Conservation (phyloP, 1,284 basidiomycete species). For the Phenoliferia sp. region DNA sequence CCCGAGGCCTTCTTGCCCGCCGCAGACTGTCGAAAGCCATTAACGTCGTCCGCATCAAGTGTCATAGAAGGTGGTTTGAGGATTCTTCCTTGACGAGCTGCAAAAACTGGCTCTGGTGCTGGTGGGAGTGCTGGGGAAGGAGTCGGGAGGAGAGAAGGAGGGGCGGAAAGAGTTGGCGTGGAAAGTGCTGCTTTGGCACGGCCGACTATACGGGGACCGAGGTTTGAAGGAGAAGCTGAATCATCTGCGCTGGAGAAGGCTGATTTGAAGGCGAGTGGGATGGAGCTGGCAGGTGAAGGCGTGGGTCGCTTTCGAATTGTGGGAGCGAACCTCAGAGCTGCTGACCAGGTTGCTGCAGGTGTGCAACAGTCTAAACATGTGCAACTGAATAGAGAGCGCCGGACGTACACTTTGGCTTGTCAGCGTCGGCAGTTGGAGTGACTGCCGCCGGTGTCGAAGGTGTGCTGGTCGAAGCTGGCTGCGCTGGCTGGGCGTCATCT, state of each 20-base stretch:
- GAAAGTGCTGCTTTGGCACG: slow-evolving; percentile 9
- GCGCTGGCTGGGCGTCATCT: not conserved
- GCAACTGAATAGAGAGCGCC: not conserved
- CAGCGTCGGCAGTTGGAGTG: not conserved
- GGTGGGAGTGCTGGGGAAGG: not conserved
- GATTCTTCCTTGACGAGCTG: not conserved
- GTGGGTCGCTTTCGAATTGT: slow-evolving; percentile 27
- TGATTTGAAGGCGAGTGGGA: slow-evolving; percentile 15
- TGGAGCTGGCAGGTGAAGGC: not conserved
- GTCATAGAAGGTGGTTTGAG: slow-evolving; percentile 33
- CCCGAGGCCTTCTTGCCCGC: slow-evolving; percentile 36
- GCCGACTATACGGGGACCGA: slow-evolving; percentile 8
- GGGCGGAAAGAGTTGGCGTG: not conserved
- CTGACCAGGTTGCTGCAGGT: slow-evolving; percentile 24
- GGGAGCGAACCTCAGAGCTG: slow-evolving; percentile 35
- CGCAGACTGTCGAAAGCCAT: slow-evolving; percentile 54
- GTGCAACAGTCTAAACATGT: not conserved
- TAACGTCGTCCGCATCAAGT: slow-evolving; percentile 65
- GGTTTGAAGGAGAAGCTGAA: slow-evolving; percentile 7
- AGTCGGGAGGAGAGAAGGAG: not conserved
- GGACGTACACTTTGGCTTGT: slow-evolving; percentile 14
- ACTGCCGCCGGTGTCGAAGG: not conserved
- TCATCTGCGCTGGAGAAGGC: slow-evolving; percentile 17
- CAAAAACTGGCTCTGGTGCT: not conserved
- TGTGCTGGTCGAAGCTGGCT: not conserved